Evolutionary conservation across 1,139 yeast species (phyloP).

Genomic region (Geotrichum macrosporum): DNA sequence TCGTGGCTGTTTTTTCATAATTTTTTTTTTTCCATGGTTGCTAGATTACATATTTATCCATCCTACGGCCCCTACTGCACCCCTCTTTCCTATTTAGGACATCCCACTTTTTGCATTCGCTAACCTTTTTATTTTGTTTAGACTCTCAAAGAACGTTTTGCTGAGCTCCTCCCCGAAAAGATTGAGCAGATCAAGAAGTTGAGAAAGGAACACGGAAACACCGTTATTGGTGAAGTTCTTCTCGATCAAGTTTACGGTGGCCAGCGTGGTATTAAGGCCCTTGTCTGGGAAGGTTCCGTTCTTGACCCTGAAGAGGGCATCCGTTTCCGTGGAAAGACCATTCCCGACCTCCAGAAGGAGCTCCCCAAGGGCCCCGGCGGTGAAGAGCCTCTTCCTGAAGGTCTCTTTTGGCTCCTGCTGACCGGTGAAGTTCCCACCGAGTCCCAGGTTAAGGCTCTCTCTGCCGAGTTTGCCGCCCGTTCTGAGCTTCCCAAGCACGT

Average conservation of each 20-base stretch:
- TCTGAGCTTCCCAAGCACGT: conserved; percentile 81
- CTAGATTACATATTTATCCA: too few relatives aligned
- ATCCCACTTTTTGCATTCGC: too few relatives aligned
- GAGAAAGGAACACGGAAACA: conserved; percentile 38
- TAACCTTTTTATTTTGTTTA: conserved; percentile 11
- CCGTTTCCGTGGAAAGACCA: conserved; percentile 52
- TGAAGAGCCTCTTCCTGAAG: conserved; percentile 63
- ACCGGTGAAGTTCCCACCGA: conserved; percentile 85
- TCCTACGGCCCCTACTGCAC: too few relatives aligned
- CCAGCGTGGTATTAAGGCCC: conserved; percentile 50
- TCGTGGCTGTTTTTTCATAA: too few relatives aligned
- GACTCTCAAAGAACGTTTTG: conserved; percentile 40
- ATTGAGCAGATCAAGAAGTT: conserved; percentile 40
- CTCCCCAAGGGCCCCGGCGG: conserved; percentile 52
- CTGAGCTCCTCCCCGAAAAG: conserved; percentile 43
- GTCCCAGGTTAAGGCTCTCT: conserved; percentile 68
- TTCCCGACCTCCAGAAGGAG: conserved; percentile 47
- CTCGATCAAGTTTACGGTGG: conserved; percentile 49
- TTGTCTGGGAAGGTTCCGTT: conserved; percentile 54
- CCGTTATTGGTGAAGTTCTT: conserved; percentile 44
- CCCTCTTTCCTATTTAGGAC: too few relatives aligned
- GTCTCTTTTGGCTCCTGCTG: conserved; percentile 84
- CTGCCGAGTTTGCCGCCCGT: conserved; percentile 81
- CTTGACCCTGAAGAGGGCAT: conserved; percentile 53
- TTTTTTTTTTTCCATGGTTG: too few relatives aligned